These are phyloP conservation scores for Saccharomyces hybrid DNA, from an alignment of 1,139 yeast species.

Conservation along the genomic window DNA sequence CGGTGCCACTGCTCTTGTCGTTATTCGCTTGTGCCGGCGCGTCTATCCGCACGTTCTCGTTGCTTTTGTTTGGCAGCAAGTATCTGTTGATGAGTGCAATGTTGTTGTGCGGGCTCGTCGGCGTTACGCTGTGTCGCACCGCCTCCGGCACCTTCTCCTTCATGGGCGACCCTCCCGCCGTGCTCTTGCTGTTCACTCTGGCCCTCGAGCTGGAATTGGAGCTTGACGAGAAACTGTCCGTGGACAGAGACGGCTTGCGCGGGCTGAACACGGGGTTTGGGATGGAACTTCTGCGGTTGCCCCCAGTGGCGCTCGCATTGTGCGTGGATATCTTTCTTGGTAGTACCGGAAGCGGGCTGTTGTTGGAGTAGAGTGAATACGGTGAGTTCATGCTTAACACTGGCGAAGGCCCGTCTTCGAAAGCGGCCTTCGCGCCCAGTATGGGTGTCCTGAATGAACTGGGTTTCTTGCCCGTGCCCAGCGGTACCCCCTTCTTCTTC, in stretches of 20 bases:
- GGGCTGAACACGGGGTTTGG: background rate
- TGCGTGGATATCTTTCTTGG: conserved; percentile 16
- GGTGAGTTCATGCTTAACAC: conserved; percentile 22
- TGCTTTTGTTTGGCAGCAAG: background rate
- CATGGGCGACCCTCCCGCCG: background rate
- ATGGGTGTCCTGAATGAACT: conserved; percentile 20
- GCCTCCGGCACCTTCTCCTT: background rate
- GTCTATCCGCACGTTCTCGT: background rate
- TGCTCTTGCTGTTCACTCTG: background rate
- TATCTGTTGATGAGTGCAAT: conserved; percentile 3
- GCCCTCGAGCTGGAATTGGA: background rate
- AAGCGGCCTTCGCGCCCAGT: conserved; percentile 17
- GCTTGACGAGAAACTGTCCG: background rate
- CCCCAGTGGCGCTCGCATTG: background rate
- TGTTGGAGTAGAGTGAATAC: conserved; percentile 14
- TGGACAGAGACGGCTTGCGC: background rate
- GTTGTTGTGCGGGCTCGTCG: conserved; percentile 2
- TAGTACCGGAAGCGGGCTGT: conserved; percentile 14
- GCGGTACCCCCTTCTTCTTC: conserved; percentile 4
- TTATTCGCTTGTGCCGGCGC: background rate
- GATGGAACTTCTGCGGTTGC: background rate
- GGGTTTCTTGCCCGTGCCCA: conserved; percentile 8
- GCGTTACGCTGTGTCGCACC: background rate
- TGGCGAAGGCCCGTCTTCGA: conserved; percentile 28
- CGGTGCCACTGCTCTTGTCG: background rate